Evolutionary conservation across 371 early-diverging fungal genomes (phyloP).

Genomic region (Apophysomyces sp.): DNA sequence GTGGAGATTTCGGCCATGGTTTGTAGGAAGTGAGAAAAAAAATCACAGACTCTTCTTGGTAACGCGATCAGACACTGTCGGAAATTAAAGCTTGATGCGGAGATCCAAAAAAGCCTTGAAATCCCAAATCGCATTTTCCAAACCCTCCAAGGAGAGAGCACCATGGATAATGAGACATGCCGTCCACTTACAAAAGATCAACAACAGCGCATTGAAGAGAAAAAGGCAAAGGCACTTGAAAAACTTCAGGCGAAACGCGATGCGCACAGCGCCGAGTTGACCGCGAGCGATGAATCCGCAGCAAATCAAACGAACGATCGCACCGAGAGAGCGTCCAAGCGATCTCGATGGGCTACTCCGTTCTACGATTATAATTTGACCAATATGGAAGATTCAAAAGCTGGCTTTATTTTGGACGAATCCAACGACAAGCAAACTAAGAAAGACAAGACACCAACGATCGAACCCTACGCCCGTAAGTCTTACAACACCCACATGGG

Average conservation of each 20-base stretch:
- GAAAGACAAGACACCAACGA: conserved; percentile 18
- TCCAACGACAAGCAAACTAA: conserved; percentile 28
- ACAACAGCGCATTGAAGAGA: conserved; percentile 16
- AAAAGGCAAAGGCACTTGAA: conserved; percentile 17
- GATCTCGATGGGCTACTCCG: conserved; percentile 20
- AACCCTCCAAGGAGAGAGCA: too few species aligned
- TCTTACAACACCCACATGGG: too few species aligned
- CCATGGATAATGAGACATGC: neutral
- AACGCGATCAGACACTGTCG: too few species aligned
- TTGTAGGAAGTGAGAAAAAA: too few species aligned
- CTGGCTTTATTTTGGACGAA: conserved; percentile 67
- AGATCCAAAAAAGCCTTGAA: too few species aligned
- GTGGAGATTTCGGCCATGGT: too few species aligned
- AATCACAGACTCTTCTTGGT: too few species aligned
- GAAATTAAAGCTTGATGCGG: too few species aligned
- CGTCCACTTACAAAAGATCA: conserved; percentile 16
- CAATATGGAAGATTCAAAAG: conserved; percentile 30
- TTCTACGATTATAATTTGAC: conserved; percentile 34
- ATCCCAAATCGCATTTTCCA: too few species aligned
- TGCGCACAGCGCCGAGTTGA: neutral
- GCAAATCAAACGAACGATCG: neutral
- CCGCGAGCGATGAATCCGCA: neutral
- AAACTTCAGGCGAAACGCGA: conserved; percentile 8
- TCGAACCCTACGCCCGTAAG: conserved; percentile 57
- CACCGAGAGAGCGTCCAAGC: conserved; percentile 3